Conservation (phyloP, 140 eudicot genomes). For the Erigeron philadelphicus region DNA sequence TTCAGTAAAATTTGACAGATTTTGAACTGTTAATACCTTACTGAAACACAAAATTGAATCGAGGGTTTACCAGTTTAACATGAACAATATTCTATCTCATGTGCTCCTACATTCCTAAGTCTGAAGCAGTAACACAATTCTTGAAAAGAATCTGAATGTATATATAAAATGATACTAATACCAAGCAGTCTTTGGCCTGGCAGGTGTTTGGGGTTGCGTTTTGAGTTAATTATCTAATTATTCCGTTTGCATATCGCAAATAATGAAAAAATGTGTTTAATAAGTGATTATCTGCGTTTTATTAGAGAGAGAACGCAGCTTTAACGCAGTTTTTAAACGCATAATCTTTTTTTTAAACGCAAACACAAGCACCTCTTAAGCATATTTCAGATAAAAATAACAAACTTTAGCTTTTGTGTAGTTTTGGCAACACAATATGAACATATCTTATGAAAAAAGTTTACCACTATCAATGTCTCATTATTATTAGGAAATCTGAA, state of each 20-base stretch:
- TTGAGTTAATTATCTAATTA: too few relatives aligned
- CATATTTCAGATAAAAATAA: neutral
- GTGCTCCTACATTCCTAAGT: neutral
- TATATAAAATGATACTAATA: neutral
- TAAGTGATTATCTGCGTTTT: too few relatives aligned
- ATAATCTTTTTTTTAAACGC: too few relatives aligned
- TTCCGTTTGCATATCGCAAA: too few relatives aligned
- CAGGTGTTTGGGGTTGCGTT: too few relatives aligned
- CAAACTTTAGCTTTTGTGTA: conserved; percentile 11
- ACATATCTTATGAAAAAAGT: neutral
- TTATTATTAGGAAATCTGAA: conserved; percentile 24
- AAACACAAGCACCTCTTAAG: too few relatives aligned
- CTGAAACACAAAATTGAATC: neutral
- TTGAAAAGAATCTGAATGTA: neutral
- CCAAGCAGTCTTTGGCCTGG: too few relatives aligned
- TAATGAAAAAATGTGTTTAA: too few relatives aligned
- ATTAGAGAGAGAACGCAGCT: too few relatives aligned
- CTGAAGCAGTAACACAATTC: neutral
- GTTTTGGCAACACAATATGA: conserved; percentile 9
- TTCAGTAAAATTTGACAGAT: neutral
- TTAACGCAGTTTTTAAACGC: too few relatives aligned
- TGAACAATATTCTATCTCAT: neutral
- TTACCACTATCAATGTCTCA: conserved; percentile 18
- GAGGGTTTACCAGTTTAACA: neutral
- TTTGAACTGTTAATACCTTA: neutral